Base-by-base conservation (phyloP, 176 grass and related monocot species). In the Pharus latifolius region DNA sequence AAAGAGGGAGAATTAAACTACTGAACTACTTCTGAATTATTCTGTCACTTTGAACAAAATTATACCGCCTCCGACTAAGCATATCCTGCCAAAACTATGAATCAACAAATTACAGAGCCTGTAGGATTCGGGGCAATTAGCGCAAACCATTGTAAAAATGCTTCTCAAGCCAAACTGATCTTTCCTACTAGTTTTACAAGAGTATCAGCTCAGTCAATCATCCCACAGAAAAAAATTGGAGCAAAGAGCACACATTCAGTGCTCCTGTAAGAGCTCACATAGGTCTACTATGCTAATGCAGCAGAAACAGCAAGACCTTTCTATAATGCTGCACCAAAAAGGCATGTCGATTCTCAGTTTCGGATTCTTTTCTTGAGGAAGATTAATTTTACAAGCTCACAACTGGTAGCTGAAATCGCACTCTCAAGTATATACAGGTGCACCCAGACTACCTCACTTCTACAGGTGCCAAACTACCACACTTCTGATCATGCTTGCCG, bases 351-450 rank as follows among this genome's bases (percentile, higher is more conserved):
- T 58, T 41, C 58, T 58, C 66, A 41, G 25, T 40, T 84, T 73
- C 42, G 20, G 26, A 55, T 71, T 56, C 68, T 72, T 64, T 50
- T 20, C 31, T 52, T 63, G 27, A 60, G 54, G 60, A 63, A 37
- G 55, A 78, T 56, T 33, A 78, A 72, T 69, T 76, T 80, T 82
- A 92, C 63, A 81, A 31, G 33, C 71, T 52, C 47, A 71, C 60
- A 69, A 44, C 41, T 59, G 50, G 56, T 52, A 64, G 41, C 71
- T 31, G 9, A 61, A 72, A 76, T 52, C 31, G 18, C 46, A 67
- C 71, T 77, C 71, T 77, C 68, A 49, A 73, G 74, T n/a, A 74
- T 74, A 67, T 80, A 78, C 74, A 62, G 60, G 18, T 63, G 54
- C 59, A 47, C 51, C 67, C 15, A 78, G 86, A 63, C 37, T 59